These are phyloP conservation scores for Russula compacta DNA, from an alignment of 768 basidiomycete species.

Conservation along the genomic window DNA sequence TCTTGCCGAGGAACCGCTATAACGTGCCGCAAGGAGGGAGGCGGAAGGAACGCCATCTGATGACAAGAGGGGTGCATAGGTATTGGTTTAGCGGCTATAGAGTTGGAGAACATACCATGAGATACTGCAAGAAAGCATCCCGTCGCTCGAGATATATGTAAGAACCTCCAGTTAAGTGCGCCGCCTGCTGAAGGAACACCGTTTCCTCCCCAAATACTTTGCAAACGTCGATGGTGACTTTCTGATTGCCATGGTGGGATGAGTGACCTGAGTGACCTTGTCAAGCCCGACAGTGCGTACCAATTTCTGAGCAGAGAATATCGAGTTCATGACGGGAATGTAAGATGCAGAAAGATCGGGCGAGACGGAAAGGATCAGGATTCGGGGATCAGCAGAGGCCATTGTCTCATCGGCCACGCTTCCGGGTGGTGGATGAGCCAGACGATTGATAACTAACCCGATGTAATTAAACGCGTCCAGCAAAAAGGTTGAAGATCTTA, in stretches of 20 bases:
- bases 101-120: conserved; percentile 45
- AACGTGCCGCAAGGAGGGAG: conserved; percentile 61
- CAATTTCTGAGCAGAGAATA: conserved; percentile 97
- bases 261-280: neutral
- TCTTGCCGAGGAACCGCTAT: conserved; percentile 89
- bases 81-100: neutral
- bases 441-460: conserved; percentile 58
- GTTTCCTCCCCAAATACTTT: conserved; percentile 84
- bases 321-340: conserved; percentile 98
- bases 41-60: conserved; percentile 81
- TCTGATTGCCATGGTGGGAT: conserved; percentile 37
- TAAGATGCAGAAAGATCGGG: conserved; percentile 85
- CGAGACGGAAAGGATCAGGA: conserved; percentile 82
- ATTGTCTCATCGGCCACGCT: conserved; percentile 27
- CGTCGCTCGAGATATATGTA: conserved; percentile 79
- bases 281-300: conserved; percentile 35
- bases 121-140: conserved; percentile 85
- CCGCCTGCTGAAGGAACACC: conserved; percentile 95
- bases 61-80: conserved; percentile 6
- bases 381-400: conserved; percentile 42
- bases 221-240: conserved; percentile 94
- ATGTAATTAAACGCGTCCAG: conserved; percentile 15
- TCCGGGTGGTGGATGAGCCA: conserved; percentile 31
- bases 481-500: conserved; percentile 28
- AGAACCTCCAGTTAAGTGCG: conserved; percentile 89